A percentile compares a stretch with the other conserved stretches of the same genome.
These are phyloP conservation scores for Candida awuae DNA, from an alignment of 805 yeast species.

Conservation along the genomic window DNA sequence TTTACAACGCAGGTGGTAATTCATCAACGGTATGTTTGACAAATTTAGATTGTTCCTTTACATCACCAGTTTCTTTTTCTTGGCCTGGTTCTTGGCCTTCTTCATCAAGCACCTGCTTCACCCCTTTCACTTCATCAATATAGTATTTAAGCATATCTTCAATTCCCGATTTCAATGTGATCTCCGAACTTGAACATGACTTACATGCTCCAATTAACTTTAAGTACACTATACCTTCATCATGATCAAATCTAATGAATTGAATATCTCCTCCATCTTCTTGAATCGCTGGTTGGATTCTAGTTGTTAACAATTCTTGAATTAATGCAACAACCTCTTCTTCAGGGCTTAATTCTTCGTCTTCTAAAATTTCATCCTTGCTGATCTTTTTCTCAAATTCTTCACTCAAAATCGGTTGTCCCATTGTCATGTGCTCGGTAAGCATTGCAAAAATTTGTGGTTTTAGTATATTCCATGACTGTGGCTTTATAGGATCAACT, in stretches of 20 bases:
- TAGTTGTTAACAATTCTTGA: conserved; percentile 84
- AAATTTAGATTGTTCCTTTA: neutral
- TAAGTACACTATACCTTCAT: conserved; percentile 78
- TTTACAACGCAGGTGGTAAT: conserved; percentile 29
- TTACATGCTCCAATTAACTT: conserved; percentile 95
- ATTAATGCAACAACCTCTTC: conserved; percentile 81
- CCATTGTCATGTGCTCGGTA: conserved; percentile 48
- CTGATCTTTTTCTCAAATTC: conserved; percentile 34
- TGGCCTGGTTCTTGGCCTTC: conserved; percentile 55
- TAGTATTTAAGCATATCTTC: conserved; percentile 97
- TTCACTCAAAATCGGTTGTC: conserved; percentile 44
- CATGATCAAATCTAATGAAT: conserved; percentile 77
- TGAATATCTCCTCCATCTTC: conserved; percentile 98
- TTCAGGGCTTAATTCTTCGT: conserved; percentile 40
- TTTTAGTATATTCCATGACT: conserved; percentile 50
- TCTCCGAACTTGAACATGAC: conserved; percentile 83
- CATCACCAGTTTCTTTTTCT: conserved; percentile 15
- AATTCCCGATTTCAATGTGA: conserved; percentile 90
- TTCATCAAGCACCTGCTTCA: conserved; percentile 79
- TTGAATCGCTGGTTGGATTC: conserved; percentile 95
- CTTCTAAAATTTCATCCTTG: conserved; percentile 33
- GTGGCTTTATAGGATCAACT: conserved; percentile 2
- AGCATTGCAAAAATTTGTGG: conserved; percentile 58
- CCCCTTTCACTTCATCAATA: conserved; percentile 89
- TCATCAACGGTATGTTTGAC: conserved; percentile 19